These are phyloP conservation scores for Prinsepia uniflora DNA, from an alignment of 306 rosid species.

Conservation along the genomic window DNA sequence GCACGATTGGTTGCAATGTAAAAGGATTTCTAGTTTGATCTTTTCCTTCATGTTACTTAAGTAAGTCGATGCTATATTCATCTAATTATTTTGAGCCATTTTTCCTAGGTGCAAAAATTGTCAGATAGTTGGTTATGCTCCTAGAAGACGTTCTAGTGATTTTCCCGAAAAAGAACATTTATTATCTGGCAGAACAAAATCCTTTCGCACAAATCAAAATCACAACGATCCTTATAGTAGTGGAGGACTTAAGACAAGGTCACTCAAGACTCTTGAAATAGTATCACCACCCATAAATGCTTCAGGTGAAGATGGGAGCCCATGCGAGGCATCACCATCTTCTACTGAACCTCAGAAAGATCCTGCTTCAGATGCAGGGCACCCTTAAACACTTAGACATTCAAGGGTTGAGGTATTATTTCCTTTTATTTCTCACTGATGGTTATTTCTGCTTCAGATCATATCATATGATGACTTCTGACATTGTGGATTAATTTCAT, in stretches of 20 bases:
- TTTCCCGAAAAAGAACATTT: slow-evolving; percentile 30
- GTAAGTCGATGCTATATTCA: not conserved
- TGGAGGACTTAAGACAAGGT: not conserved
- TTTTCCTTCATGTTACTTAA: slow-evolving; percentile 3
- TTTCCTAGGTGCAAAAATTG: slow-evolving; percentile 50
- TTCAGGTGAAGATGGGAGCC: slow-evolving; percentile 25
- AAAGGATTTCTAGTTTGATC: slow-evolving; percentile 63
- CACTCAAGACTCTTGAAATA: slow-evolving; percentile 13
- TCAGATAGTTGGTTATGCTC: slow-evolving; percentile 70
- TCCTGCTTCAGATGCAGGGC: slow-evolving; percentile 24
- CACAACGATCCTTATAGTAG: slow-evolving; percentile 14
- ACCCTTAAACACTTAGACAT: slow-evolving; percentile 6
- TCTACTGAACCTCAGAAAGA: slow-evolving; percentile 30
- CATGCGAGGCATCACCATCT: slow-evolving; percentile 17
- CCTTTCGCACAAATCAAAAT: slow-evolving; percentile 9
- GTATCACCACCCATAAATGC: not conserved
- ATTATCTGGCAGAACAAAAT: slow-evolving; percentile 25
- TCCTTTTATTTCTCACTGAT: slow-evolving; percentile 15
- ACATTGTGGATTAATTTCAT: not conserved
- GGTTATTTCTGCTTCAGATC: slow-evolving; percentile 3
- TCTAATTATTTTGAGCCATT: not conserved
- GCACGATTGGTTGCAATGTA: slow-evolving; percentile 58
- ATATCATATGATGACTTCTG: not conserved
- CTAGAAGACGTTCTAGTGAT: slow-evolving; percentile 26
- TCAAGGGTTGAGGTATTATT: slow-evolving; percentile 11